Conservation (phyloP, 345 rosid species). For the Passiflora organensis region DNA sequence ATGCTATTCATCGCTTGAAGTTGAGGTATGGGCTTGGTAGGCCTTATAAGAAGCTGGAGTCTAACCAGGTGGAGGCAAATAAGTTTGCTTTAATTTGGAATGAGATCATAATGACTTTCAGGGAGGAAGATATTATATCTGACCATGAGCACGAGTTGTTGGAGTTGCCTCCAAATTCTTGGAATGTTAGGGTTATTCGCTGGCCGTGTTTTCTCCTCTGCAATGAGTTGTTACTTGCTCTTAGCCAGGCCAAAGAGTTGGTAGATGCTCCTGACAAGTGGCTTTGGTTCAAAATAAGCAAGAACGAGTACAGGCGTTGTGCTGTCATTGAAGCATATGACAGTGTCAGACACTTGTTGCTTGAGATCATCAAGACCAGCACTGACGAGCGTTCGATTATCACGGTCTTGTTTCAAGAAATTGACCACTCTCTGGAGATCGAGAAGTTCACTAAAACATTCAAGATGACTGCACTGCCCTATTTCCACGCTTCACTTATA, state of each 20-base stretch:
- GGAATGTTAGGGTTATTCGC: slow-evolving; percentile 83
- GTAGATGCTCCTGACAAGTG: slow-evolving; percentile 92
- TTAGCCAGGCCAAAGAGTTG: slow-evolving; percentile 88
- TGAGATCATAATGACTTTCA: slow-evolving; percentile 73
- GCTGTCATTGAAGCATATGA: slow-evolving; percentile 90
- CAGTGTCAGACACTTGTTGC: slow-evolving; percentile 67
- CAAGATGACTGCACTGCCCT: slow-evolving; percentile 64
- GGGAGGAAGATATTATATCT: slow-evolving; percentile 97
- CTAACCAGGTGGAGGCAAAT: slow-evolving; percentile 88
- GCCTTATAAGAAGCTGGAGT: slow-evolving; percentile 89
- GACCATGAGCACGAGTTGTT: slow-evolving; percentile 79
- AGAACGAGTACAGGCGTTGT: slow-evolving; percentile 90
- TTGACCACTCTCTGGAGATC: slow-evolving; percentile 56
- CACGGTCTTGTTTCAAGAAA: slow-evolving; percentile 72
- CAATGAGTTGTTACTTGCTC: slow-evolving; percentile 93
- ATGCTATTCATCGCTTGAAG: slow-evolving; percentile 79
- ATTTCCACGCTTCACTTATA: slow-evolving; percentile 61
- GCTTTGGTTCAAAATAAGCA: slow-evolving; percentile 91
- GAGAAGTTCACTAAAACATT: slow-evolving; percentile 78
- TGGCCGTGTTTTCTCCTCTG: slow-evolving; percentile 97
- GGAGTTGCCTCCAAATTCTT: slow-evolving; percentile 85
- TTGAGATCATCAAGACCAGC: slow-evolving; percentile 55
- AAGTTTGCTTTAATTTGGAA: slow-evolving; percentile 95
- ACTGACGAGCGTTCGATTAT: slow-evolving; percentile 80
- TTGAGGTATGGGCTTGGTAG: slow-evolving; percentile 91